Evolutionary conservation across 495 filamentous ascomycete genomes (phyloP).

Genomic region (Annulohypoxylon bovei): DNA sequence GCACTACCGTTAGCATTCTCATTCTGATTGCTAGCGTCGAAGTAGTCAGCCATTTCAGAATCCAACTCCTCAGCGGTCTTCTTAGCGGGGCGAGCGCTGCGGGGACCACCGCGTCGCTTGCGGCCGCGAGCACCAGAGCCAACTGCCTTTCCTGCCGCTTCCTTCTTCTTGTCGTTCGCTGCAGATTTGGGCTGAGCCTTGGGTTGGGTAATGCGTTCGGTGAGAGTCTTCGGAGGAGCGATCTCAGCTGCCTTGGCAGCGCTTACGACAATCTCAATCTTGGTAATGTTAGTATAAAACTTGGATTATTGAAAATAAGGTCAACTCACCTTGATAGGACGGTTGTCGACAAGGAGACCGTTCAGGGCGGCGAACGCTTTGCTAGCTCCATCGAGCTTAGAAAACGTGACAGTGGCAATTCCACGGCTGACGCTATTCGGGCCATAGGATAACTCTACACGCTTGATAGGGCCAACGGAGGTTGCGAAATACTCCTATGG

Average conservation of each 20-base stretch:
- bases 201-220: slow-evolving; percentile 78
- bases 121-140: slow-evolving; percentile 60
- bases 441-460: slow-evolving; percentile 88
- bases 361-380: slow-evolving; percentile 86
- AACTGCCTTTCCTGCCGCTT: slow-evolving; percentile 50
- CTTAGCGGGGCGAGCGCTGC: slow-evolving; percentile 75
- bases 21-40: slow-evolving; percentile 57
- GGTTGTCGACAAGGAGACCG: slow-evolving; percentile 85
- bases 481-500: slow-evolving; percentile 94
- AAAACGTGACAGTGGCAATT: slow-evolving; percentile 76
- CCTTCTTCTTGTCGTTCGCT: slow-evolving; percentile 71
- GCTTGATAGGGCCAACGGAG: slow-evolving; percentile 88
- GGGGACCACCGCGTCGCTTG: slow-evolving; percentile 60
- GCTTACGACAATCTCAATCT: slow-evolving; percentile 92
- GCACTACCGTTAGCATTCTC: slow-evolving; percentile 57
- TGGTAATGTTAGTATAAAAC: slow-evolving; percentile 38
- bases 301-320: neutral
- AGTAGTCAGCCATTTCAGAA: slow-evolving; percentile 94
- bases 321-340: slow-evolving; percentile 82
- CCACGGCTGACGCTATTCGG: slow-evolving; percentile 91
- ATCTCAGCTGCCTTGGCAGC: slow-evolving; percentile 71
- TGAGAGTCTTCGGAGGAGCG: slow-evolving; percentile 77
- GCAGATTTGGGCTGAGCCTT: slow-evolving; percentile 88
- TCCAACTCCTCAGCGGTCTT: slow-evolving; percentile 94
- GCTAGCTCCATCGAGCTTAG: slow-evolving; percentile 76